Conservation (phyloP, 306 rosid species). For the Inga oerstediana region DNA sequence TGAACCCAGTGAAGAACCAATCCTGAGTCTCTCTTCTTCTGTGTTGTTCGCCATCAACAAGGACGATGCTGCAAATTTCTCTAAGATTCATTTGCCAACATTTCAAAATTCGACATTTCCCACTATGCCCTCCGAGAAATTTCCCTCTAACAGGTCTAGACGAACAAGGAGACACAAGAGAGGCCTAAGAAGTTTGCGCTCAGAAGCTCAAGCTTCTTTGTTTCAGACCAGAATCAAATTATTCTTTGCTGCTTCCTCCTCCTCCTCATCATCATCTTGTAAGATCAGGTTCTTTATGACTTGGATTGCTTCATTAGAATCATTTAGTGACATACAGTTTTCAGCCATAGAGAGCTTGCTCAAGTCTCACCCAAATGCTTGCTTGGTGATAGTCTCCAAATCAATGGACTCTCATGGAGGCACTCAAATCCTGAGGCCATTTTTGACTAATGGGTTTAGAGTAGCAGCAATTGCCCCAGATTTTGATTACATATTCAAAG, state of each 20-base stretch:
- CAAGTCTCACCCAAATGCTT: conserved; percentile 69
- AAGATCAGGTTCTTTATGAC: conserved; percentile 79
- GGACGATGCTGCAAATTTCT: conserved; percentile 36
- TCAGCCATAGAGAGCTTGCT: conserved; percentile 73
- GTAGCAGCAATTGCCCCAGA: conserved; percentile 72
- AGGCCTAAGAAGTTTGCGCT: conserved; percentile 45
- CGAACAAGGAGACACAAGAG: conserved; percentile 52
- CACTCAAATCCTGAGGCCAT: conserved; percentile 50
- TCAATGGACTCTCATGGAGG: conserved; percentile 69
- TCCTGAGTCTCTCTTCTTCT: conserved; percentile 44
- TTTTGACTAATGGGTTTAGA: conserved; percentile 47
- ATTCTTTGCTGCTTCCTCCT: conserved; percentile 43
- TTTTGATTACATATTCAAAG: conserved; percentile 60
- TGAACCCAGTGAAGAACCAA: conserved; percentile 19
- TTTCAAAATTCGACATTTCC: conserved; percentile 33
- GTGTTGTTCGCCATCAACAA: conserved; percentile 43
- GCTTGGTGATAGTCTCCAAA: conserved; percentile 74
- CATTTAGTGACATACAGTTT: conserved; percentile 65
- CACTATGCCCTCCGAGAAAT: background rate
- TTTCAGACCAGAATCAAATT: conserved; percentile 49
- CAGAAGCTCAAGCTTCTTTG: conserved; percentile 24
- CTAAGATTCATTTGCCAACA: conserved; percentile 36
- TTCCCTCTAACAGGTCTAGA: conserved; percentile 27
- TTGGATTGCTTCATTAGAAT: conserved; percentile 75
- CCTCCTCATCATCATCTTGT: conserved; percentile 40